phyloP scores from a whole-genome alignment of 805 yeast species.

The Barnettozyma vustinii region DNA sequence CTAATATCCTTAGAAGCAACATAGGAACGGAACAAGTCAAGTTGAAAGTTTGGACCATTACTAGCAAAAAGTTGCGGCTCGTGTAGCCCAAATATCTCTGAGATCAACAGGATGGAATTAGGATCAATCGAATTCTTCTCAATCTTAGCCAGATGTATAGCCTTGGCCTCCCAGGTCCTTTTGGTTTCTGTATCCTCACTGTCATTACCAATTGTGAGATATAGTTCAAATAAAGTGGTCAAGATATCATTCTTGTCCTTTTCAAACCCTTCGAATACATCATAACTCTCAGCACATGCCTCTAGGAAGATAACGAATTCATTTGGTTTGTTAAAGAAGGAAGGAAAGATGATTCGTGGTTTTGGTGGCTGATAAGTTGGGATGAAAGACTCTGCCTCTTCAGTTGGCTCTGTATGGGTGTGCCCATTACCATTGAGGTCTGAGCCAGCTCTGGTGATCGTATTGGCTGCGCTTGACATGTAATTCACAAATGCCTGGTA shows the following conservation, averaged over 20 bases:
- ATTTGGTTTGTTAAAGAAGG: conserved; percentile 79
- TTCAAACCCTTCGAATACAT: conserved; percentile 59
- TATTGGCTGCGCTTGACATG: conserved; percentile 32
- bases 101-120: conserved; percentile 40
- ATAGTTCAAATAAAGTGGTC: conserved; percentile 78
- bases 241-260: conserved; percentile 70
- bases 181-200: conserved; percentile 32
- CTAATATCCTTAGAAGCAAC: conserved; percentile 52
- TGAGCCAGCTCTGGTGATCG: conserved; percentile 15
- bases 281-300: conserved; percentile 80
- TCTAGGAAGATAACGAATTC: conserved; percentile 91
- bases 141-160: conserved; percentile 43
- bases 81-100: conserved; percentile 41
- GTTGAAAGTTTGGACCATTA: conserved; percentile 29
- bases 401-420: background rate
- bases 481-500: conserved; percentile 55
- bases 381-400: conserved; percentile 1
- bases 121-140: conserved; percentile 49
- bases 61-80: conserved; percentile 39
- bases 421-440: conserved; percentile 7
- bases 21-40: conserved; percentile 62
- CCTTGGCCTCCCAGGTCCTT: conserved; percentile 60
- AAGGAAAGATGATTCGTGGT: conserved; percentile 80
- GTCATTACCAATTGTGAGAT: conserved; percentile 51
- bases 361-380: conserved; percentile 89